Evolutionary conservation across 2,329 filamentous ascomycete genomes (phyloP), one percentile per base, ranked within the genome.

Genomic region (Penicillium nordicum): DNA sequence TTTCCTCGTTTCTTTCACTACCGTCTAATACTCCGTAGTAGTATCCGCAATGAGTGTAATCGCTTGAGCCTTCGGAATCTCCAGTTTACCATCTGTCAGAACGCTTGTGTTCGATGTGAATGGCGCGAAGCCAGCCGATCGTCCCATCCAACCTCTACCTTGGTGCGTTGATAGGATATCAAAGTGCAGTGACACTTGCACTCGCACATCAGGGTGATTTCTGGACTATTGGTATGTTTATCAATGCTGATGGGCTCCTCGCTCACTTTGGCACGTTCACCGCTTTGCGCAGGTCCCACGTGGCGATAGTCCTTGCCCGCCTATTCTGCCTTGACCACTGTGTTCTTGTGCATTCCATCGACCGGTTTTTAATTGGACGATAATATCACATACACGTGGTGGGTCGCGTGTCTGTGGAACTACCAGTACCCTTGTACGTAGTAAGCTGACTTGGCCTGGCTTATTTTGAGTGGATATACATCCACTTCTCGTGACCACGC

Each of bases 401-500:
- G 84, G 84, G 83, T 84, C 65, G 85, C 82, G 86, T 32, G 81
- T 84, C 0, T 86, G 69, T 82, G 84, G 76, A 86, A 86, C 69
- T 86, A 84, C 0, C 74, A 80, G 71, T 83, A 86, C 0, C 84
- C 84, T 18, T 18, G 18, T 18, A 18, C 18, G 18, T 1, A 18
- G 18, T 32, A 86, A 77, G 61, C 86, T 86, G 66, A 81, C 74
- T 47, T 71, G 65, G 57, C 79, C 78, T 7, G 68, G 61, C 16
- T 69, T 65, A n/a, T 78, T 80, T 57, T 78, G 74, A 0, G 83
- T 84, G 23, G 79, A 83, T 64, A 86, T 85, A 83, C 84, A 86
- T 60, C 84, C 84, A 50, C 86, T 86, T 86, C 23, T 84, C 83
- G 16, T 84, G 78, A 85, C 74, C 3, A 86, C 82, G 68, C 83